Percentiles rank a stretch among this genome's conserved stretches.
Evolutionary conservation across 2,329 filamentous ascomycete species (phyloP).

Genomic region (Fusarium sp.): DNA sequence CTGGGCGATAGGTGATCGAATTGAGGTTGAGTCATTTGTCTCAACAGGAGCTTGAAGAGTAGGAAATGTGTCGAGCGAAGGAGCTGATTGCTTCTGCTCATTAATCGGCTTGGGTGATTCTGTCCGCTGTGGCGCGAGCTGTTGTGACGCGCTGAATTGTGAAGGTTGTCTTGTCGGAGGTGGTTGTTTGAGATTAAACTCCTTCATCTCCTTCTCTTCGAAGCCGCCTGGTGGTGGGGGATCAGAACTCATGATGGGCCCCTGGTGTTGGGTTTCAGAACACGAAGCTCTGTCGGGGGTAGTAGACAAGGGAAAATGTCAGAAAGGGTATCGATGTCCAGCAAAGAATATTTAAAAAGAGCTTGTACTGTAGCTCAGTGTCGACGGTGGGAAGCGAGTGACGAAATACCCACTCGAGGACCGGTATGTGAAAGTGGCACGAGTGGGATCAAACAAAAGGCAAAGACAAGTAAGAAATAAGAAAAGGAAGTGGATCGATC

Average conservation of each 20-base stretch:
- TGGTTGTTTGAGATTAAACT: constrained; percentile 39
- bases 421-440: constrained; percentile 7
- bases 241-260: constrained; percentile 41
- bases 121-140: constrained; percentile 15
- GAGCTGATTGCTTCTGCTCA: constrained; percentile 46
- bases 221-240: constrained; percentile 26
- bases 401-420: constrained; percentile 31
- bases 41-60: constrained; percentile 51
- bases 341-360: constrained; percentile 13
- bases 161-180: constrained; percentile 37
- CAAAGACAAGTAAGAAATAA: constrained; percentile 13
- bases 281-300: constrained; percentile 2
- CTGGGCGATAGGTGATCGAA: constrained; percentile 47
- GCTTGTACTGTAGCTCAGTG: neutral
- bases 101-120: constrained; percentile 11
- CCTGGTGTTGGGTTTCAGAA: constrained; percentile 7
- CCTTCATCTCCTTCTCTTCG: constrained; percentile 38
- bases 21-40: constrained; percentile 41
- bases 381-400: constrained; percentile 34
- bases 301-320: constrained; percentile 4
- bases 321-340: neutral
- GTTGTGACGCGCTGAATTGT: constrained; percentile 20
- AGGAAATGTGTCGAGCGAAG: constrained; percentile 53
- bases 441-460: constrained; percentile 31
- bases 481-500: constrained; percentile 36